Evolutionary conservation across 2,329 filamentous ascomycete species (phyloP).

Genomic region (Cladophialophora exuberans): DNA sequence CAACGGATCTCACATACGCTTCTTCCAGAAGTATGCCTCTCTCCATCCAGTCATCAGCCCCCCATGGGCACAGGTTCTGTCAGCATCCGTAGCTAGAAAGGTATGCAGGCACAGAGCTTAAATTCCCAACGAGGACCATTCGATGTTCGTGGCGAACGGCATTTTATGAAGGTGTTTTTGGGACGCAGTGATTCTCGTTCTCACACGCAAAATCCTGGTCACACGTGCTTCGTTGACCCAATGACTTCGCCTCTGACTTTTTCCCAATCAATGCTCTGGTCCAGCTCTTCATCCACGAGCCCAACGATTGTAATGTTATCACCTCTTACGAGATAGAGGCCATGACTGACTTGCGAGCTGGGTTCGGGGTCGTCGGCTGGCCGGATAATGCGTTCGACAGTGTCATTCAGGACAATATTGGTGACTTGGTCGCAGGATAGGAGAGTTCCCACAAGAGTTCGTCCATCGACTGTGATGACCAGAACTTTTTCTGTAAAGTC

Average conservation of each 20-base stretch:
- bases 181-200: not conserved
- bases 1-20: constrained; percentile 13
- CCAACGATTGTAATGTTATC: constrained; percentile 94
- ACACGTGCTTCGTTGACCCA: constrained; percentile 34
- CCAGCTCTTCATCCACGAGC: constrained; percentile 84
- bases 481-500: constrained; percentile 77
- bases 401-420: constrained; percentile 83
- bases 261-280: constrained; percentile 88
- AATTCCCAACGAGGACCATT: too few relatives aligned
- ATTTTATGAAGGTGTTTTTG: not conserved
- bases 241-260: constrained; percentile 61
- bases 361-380: constrained; percentile 80
- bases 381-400: constrained; percentile 87
- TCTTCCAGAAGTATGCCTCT: not conserved
- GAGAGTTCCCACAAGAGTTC: constrained; percentile 80
- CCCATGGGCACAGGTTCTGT: not conserved
- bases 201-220: constrained; percentile 8
- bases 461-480: constrained; percentile 88
- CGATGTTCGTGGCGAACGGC: too few relatives aligned
- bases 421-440: constrained; percentile 88
- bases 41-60: not conserved
- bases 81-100: too few relatives aligned
- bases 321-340: constrained; percentile 87
- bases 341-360: constrained; percentile 78
- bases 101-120: too few relatives aligned